A percentile compares a stretch with the other conserved stretches of the same genome.
phyloP scores from a whole-genome alignment of 2,329 filamentous ascomycete genomes.

The Fusarium setosum region DNA sequence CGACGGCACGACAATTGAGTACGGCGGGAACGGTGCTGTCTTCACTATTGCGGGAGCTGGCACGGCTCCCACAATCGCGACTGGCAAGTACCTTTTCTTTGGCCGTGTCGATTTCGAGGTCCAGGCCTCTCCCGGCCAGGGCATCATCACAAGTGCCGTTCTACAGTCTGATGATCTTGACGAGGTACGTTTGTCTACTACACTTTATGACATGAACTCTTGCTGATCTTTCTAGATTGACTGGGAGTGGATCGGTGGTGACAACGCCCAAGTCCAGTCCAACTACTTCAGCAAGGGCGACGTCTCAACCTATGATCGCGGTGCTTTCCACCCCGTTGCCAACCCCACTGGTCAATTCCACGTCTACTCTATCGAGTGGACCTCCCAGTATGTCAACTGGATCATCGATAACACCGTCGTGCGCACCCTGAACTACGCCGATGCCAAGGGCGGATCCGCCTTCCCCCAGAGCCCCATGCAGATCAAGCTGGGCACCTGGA shows the following conservation, averaged over 20 bases:
- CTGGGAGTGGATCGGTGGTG: conserved; percentile 83
- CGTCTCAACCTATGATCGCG: conserved; percentile 73
- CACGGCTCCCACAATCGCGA: conserved; percentile 72
- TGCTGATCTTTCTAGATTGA: conserved; percentile 68
- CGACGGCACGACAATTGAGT: conserved; percentile 40
- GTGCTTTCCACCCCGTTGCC: conserved; percentile 64
- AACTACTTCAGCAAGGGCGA: conserved; percentile 86
- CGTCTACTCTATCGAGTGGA: conserved; percentile 78
- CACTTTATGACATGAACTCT: rapidly evolving
- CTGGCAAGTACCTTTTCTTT: conserved; percentile 87
- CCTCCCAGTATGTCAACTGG: conserved; percentile 71
- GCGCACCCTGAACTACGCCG: conserved; percentile 68
- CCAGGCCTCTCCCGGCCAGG: conserved; percentile 77
- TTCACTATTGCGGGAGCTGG: conserved; percentile 67
- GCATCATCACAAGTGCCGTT: conserved; percentile 82
- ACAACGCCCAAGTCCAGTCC: conserved; percentile 76
- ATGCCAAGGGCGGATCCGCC: conserved; percentile 67
- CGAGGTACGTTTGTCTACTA: conserved; percentile 45
- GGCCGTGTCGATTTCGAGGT: conserved; percentile 77
- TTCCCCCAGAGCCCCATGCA: conserved; percentile 81
- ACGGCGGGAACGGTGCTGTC: conserved; percentile 45
- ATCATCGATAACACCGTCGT: conserved; percentile 69
- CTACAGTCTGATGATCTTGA: conserved; percentile 82
- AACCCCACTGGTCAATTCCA: conserved; percentile 64
- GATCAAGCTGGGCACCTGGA: conserved; percentile 76